Percentiles rank a stretch among this genome's conserved stretches.
Evolutionary conservation across 225 moss, liverwort and hornwort species (phyloP).

Genomic region (Pseudoscleropodium purum): DNA sequence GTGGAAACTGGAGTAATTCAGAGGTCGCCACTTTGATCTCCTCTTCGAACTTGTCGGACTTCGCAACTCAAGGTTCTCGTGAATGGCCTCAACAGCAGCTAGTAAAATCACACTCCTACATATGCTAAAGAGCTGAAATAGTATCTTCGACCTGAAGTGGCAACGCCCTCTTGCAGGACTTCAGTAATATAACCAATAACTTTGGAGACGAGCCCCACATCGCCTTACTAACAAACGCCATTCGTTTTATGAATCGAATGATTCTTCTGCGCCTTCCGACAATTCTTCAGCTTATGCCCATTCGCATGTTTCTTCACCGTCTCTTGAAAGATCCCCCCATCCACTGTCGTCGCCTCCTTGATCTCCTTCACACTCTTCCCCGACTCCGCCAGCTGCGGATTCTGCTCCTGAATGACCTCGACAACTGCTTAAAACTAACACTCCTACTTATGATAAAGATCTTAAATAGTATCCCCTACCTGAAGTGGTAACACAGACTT

Average conservation of each 20-base stretch:
- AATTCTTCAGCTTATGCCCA: background rate
- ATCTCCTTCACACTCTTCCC: background rate
- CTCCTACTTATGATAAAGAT: background rate
- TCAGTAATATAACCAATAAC: background rate
- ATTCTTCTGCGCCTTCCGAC: conserved; percentile 1
- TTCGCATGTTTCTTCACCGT: background rate
- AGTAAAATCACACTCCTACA: background rate
- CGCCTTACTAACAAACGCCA: background rate
- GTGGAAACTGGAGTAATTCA: background rate
- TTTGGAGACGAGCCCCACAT: background rate
- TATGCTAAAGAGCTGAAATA: too few species aligned
- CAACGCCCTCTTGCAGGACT: background rate
- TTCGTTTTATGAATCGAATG: conserved; percentile 7
- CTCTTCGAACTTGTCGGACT: background rate
- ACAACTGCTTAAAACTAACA: background rate
- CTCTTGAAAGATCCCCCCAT: background rate
- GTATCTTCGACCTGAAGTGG: background rate
- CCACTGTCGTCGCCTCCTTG: background rate
- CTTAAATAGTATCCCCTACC: background rate
- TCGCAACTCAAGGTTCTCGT: background rate
- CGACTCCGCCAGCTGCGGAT: background rate
- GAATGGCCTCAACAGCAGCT: background rate
- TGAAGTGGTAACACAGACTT: background rate
- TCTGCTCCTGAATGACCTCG: background rate
- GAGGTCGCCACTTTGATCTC: too few species aligned